phyloP scores from a whole-genome alignment of 306 rosid genomes.

The Astragalus membranaceus region DNA sequence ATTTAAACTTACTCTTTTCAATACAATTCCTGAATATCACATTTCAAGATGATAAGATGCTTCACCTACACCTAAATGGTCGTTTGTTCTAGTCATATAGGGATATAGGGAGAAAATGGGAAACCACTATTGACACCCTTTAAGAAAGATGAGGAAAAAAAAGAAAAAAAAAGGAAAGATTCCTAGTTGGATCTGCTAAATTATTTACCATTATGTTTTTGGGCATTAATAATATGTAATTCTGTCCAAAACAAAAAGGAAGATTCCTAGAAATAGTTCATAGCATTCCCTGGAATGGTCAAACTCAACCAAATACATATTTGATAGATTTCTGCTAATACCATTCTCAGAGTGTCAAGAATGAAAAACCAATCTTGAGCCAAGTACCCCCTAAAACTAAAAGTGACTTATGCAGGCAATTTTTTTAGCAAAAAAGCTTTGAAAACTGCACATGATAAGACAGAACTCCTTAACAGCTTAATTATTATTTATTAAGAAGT shows the following conservation, averaged over 20 bases:
- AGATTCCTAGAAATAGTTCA: not conserved
- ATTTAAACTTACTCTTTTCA: too few relatives aligned
- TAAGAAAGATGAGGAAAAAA: too few relatives aligned
- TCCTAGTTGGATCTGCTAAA: not conserved
- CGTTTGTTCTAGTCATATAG: too few relatives aligned
- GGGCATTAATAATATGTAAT: not conserved
- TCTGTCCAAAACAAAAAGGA: not conserved
- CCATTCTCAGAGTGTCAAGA: not conserved
- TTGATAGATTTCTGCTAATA: not conserved
- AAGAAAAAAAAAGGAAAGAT: too few relatives aligned
- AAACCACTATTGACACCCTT: too few relatives aligned
- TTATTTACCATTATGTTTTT: not conserved
- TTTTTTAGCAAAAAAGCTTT: not conserved
- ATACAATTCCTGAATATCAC: too few relatives aligned
- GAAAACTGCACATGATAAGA: conserved; percentile 2
- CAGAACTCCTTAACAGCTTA: not conserved
- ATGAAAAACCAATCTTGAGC: not conserved
- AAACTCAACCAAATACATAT: not conserved
- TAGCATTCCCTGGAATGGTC: not conserved
- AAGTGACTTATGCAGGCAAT: not conserved
- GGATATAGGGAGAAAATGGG: too few relatives aligned
- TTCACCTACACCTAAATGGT: too few relatives aligned
- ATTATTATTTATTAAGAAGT: conserved; percentile 4
- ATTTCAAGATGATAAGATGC: too few relatives aligned
- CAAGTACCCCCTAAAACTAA: not conserved